Base-by-base conservation (phyloP, 768 basidiomycete genomes). In the Clavulina sp. region DNA sequence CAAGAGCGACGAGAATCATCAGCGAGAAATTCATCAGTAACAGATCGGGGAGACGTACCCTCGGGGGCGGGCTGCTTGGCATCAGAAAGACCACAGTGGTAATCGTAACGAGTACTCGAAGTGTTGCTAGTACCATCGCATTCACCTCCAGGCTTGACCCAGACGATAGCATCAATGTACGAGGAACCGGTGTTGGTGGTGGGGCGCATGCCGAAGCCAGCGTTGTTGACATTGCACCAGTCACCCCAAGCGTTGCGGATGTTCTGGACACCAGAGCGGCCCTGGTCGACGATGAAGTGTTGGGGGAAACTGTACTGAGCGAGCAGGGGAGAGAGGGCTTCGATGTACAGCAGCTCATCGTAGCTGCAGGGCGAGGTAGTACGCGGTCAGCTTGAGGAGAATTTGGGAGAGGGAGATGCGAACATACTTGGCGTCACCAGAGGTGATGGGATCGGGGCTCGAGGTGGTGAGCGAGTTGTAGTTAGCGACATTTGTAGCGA, bases 201-300 rank as follows among this genome's bases (percentile, higher is more conserved):
- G 30, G 77, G 77, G 50, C 67, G 76, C 41, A 66, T 70, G 52
- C 78, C 78, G 62, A 78, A 79, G 52, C 77, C 78, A 50, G 77
- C 73, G 57, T 71, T 70, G 59, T 72, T 71, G 60, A 80, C 73
- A 61, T 80, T 80, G 70, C 77, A 78, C 74, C 75, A 80, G 65
- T 79, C 73, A 57, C 77, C 77, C 77, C 77, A 78, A 56, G 66
- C 62, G 24, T 68, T 60, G 49, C 77, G 74, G 63, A 79, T 68
- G 66, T 75, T 73, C 66, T 79, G 77, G 19, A 69, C 68, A 62
- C 78, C 78, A 34, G 76, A 73, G 53, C 78, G 77, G 52, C 74
- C 73, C 67, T 78, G 76, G 64, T 79, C 78, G 52, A 79, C 76
- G 61, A 79, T 74, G 43, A 46, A 46, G 23, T 46, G 43, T 7